phyloP scores from a whole-genome alignment of 1,284 basidiomycete species.

The Cryptococcus maquisensis region DNA sequence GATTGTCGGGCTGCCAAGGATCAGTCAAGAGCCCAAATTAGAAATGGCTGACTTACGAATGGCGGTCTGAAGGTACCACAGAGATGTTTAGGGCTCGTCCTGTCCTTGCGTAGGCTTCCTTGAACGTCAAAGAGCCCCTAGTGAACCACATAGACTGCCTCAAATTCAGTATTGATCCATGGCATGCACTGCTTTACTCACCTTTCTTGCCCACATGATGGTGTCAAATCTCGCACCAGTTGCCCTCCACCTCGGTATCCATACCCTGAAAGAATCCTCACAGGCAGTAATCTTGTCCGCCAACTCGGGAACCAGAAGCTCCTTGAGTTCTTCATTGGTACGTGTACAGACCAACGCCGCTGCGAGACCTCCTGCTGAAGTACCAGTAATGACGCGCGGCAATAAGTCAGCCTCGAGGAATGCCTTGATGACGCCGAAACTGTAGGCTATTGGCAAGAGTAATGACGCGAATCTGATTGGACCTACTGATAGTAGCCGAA shows the following conservation, averaged over 20 bases:
- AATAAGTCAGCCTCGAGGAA: conserved; percentile 82
- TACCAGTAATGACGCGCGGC: conserved; percentile 83
- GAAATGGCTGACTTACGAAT: conserved; percentile 60
- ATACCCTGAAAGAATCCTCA: conserved; percentile 72
- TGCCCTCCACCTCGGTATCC: conserved; percentile 73
- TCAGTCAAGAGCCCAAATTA: neutral
- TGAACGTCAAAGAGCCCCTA: conserved; percentile 88
- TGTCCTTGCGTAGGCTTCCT: conserved; percentile 88
- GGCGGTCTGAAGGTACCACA: conserved; percentile 89
- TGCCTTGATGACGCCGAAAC: conserved; percentile 82
- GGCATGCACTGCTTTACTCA: conserved; percentile 32
- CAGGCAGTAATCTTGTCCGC: conserved; percentile 88
- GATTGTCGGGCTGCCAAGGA: conserved; percentile 71
- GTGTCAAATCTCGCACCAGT: conserved; percentile 95
- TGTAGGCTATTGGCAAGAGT: conserved; percentile 3
- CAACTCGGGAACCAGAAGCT: conserved; percentile 71
- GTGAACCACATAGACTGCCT: conserved; percentile 75
- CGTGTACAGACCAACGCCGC: conserved; percentile 77
- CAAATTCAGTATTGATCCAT: conserved; percentile 37
- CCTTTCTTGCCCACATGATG: conserved; percentile 85
- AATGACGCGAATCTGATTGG: neutral
- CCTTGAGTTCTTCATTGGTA: conserved; percentile 80
- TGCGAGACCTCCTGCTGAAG: conserved; percentile 85
- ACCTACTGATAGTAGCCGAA: conserved; percentile 72
- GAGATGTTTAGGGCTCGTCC: conserved; percentile 88